A percentile compares a stretch with the other conserved stretches of the same genome.
phyloP scores from a whole-genome alignment of 2,329 filamentous ascomycete species.

The Diplocarpon rosae region DNA sequence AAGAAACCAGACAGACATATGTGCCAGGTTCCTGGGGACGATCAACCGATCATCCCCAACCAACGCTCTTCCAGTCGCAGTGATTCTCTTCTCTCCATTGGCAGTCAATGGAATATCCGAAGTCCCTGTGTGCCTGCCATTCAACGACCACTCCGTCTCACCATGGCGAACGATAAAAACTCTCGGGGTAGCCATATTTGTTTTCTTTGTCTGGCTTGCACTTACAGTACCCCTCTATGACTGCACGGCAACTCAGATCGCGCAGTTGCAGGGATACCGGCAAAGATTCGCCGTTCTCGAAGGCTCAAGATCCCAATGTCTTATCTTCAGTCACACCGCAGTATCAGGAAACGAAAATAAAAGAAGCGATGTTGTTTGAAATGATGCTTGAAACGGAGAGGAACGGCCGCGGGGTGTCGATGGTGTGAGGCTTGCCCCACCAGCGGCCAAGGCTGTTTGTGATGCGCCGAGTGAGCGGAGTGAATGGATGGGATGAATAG shows the following conservation, averaged over 20 bases:
- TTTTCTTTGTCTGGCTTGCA: neutral
- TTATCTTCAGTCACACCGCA: neutral
- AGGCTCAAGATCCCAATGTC: neutral
- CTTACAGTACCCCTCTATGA: neutral
- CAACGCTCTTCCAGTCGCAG: constrained; percentile 69
- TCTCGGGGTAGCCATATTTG: constrained; percentile 43
- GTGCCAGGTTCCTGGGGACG: constrained; percentile 67
- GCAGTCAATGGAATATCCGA: constrained; percentile 80
- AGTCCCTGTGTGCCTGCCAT: constrained; percentile 70
- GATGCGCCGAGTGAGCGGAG: no score
- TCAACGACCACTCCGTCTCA: constrained; percentile 91
- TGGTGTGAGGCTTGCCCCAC: neutral
- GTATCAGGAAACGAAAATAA: neutral
- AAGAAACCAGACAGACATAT: constrained; percentile 51
- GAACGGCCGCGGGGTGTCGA: neutral
- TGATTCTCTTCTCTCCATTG: constrained; percentile 67
- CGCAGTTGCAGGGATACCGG: neutral
- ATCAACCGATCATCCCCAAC: constrained; percentile 79
- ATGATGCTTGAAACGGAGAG: neutral
- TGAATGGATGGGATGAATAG: no score
- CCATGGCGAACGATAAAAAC: constrained; percentile 82
- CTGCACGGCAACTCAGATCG: neutral
- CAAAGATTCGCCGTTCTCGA: neutral
- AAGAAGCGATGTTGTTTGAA: neutral
- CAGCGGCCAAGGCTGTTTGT: neutral